Percentiles rank a stretch among this genome's conserved stretches.
Evolutionary conservation across 2,329 filamentous ascomycete genomes (phyloP).

Genomic region (Cladosporium oxysporum): DNA sequence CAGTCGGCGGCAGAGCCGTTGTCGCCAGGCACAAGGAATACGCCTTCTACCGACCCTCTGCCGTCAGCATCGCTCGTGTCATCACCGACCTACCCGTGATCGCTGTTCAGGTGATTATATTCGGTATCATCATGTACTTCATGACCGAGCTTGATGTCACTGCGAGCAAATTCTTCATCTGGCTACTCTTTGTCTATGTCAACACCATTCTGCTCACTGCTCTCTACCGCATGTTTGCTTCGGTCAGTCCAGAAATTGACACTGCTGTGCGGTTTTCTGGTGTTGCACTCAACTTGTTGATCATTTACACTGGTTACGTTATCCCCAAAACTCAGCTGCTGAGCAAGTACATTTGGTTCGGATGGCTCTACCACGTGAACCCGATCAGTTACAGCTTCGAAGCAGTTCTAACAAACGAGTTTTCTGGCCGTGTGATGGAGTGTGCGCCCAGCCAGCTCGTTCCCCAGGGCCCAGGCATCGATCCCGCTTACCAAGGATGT

Average conservation of each 20-base stretch:
- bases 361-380: constrained; percentile 58
- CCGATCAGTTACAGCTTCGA: constrained; percentile 65
- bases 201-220: constrained; percentile 63
- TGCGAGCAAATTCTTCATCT: constrained; percentile 66
- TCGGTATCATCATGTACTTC: constrained; percentile 67
- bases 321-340: constrained; percentile 65
- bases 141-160: constrained; percentile 60
- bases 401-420: constrained; percentile 67
- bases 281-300: constrained; percentile 61
- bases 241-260: constrained; percentile 64
- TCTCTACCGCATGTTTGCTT: constrained; percentile 67
- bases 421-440: constrained; percentile 56
- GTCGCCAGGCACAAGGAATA: constrained; percentile 69
- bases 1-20: constrained; percentile 69
- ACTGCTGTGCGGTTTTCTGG: constrained; percentile 67
- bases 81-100: constrained; percentile 65
- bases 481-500: constrained; percentile 63
- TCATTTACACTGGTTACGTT: constrained; percentile 68
- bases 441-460: constrained; percentile 63
- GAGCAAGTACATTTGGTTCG: constrained; percentile 64
- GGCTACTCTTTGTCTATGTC: constrained; percentile 64
- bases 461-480: constrained; percentile 58
- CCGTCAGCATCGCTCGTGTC: constrained; percentile 62
- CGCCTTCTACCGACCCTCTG: constrained; percentile 69
- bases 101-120: constrained; percentile 59